Conservation (phyloP, 208 protist species). For the Phytomonas francai region DNA sequence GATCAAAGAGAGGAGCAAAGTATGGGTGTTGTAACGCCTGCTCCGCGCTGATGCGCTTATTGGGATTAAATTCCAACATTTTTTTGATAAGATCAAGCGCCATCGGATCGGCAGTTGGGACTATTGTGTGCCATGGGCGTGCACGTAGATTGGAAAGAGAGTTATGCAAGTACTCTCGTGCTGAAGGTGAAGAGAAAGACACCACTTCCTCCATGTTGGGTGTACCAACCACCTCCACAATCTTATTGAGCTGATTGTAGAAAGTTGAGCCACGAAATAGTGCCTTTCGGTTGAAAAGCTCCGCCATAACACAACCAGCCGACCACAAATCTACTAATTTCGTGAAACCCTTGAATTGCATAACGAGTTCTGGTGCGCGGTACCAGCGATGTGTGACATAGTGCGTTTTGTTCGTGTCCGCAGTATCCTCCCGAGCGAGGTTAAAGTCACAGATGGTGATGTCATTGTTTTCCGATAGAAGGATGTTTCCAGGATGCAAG, state of each 20-base stretch:
- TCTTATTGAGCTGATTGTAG: constrained; percentile 91
- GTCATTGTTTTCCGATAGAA: constrained; percentile 90
- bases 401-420: constrained; percentile 85
- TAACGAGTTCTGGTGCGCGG: constrained; percentile 95
- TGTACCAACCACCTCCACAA: constrained; percentile 88
- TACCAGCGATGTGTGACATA: constrained; percentile 97
- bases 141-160: constrained; percentile 54
- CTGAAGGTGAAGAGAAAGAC: constrained; percentile 79
- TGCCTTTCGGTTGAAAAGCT: constrained; percentile 87
- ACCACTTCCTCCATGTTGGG: constrained; percentile 85
- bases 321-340: constrained; percentile 89
- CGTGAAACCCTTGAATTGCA: constrained; percentile 92
- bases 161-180: constrained; percentile 75
- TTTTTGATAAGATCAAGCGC: constrained; percentile 75
- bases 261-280: constrained; percentile 89
- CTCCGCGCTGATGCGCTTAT: constrained; percentile 70
- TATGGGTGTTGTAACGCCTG: constrained; percentile 87
- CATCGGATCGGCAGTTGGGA: constrained; percentile 51
- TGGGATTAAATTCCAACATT: constrained; percentile 84
- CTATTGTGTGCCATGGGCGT: constrained; percentile 47
- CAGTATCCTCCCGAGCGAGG: constrained; percentile 88
- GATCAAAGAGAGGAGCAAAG: constrained; percentile 76
- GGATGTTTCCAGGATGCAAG: constrained; percentile 85
- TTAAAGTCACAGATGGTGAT: constrained; percentile 96
- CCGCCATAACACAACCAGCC: constrained; percentile 85